phyloP scores from a whole-genome alignment of 2,329 filamentous ascomycete genomes.

The Didymella exigua region DNA sequence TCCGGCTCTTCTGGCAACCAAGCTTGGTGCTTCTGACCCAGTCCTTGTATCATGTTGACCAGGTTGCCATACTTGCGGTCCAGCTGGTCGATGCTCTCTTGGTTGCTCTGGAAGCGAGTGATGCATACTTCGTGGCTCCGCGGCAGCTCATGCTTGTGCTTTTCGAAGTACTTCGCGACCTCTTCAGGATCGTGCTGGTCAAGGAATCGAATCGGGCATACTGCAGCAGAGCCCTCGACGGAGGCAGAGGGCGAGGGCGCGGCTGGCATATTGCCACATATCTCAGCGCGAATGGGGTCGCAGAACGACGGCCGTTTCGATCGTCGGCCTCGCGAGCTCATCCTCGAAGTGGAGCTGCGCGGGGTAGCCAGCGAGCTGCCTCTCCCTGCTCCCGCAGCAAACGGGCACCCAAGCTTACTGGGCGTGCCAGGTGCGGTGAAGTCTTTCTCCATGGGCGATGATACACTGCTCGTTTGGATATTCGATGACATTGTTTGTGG shows the following conservation, averaged over 20 bases:
- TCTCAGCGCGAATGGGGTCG: constrained; percentile 51
- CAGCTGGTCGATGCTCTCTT: constrained; percentile 81
- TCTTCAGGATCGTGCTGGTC: constrained; percentile 93
- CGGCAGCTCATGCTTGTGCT: constrained; percentile 92
- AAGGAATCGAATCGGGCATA: constrained; percentile 91
- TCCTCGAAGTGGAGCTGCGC: constrained; percentile 48
- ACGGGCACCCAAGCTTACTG: constrained; percentile 81
- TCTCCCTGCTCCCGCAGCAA: constrained; percentile 61
- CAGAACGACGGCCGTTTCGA: constrained; percentile 51
- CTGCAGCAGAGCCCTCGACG: constrained; percentile 56
- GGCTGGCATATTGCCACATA: constrained; percentile 48
- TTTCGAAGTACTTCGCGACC: constrained; percentile 90
- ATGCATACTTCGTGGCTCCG: constrained; percentile 93
- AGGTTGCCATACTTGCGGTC: constrained; percentile 94
- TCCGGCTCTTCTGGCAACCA: constrained; percentile 70
- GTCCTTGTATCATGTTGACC: constrained; percentile 90
- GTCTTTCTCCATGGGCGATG: constrained; percentile 73
- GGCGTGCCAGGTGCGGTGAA: constrained; percentile 86
- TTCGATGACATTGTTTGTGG: constrained; percentile 28
- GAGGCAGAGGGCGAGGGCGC: constrained; percentile 55
- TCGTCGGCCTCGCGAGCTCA: constrained; percentile 43
- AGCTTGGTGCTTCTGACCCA: constrained; percentile 85
- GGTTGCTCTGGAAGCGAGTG: constrained; percentile 84
- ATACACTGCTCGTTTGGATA: constrained; percentile 44
- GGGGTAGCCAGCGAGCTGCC: constrained; percentile 52